Percentiles rank a stretch among this genome's conserved stretches.
Evolutionary conservation across 129 eudicot species (phyloP).

Genomic region (Glebionis coronaria): DNA sequence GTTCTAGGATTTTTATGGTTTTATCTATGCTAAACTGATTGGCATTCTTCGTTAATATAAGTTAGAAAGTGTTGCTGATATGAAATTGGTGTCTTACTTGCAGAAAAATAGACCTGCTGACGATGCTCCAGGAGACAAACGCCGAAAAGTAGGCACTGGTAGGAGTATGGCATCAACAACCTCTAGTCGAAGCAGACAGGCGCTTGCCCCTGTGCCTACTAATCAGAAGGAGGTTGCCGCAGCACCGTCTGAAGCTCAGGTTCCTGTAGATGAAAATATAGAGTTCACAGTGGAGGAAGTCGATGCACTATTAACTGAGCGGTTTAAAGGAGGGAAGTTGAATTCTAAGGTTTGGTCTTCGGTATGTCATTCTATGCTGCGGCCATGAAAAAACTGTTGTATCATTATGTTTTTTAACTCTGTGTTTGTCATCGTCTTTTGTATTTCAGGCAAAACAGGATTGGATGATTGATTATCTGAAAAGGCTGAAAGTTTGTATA

Average conservation of each 20-base stretch:
- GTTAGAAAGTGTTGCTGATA: too few species aligned
- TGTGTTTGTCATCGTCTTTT: neutral
- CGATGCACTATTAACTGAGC: slow-evolving; percentile 46
- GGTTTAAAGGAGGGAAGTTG: slow-evolving; percentile 39
- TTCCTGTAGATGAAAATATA: slow-evolving; percentile 27
- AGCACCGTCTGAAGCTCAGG: slow-evolving; percentile 34
- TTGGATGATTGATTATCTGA: slow-evolving; percentile 35
- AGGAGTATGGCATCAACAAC: slow-evolving; percentile 41
- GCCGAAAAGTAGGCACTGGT: neutral
- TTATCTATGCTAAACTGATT: too few species aligned
- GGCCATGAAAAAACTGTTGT: neutral
- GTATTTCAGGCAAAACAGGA: slow-evolving; percentile 39
- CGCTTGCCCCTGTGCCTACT: slow-evolving; percentile 16
- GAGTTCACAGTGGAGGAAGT: slow-evolving; percentile 49
- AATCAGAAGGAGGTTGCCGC: slow-evolving; percentile 28
- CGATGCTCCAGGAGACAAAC: too few species aligned
- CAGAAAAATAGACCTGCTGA: too few species aligned
- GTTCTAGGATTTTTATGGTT: too few species aligned
- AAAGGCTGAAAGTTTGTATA: slow-evolving; percentile 46
- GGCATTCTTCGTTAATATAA: too few species aligned
- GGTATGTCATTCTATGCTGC: neutral
- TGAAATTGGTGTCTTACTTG: too few species aligned
- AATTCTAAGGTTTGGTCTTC: slow-evolving; percentile 49
- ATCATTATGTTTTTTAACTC: slow-evolving; percentile 3
- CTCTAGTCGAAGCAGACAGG: slow-evolving; percentile 48